A percentile compares a stretch with the other conserved stretches of the same genome.
phyloP scores from a whole-genome alignment of 2,329 filamentous ascomycete species.

The Aschersonia sp. region DNA sequence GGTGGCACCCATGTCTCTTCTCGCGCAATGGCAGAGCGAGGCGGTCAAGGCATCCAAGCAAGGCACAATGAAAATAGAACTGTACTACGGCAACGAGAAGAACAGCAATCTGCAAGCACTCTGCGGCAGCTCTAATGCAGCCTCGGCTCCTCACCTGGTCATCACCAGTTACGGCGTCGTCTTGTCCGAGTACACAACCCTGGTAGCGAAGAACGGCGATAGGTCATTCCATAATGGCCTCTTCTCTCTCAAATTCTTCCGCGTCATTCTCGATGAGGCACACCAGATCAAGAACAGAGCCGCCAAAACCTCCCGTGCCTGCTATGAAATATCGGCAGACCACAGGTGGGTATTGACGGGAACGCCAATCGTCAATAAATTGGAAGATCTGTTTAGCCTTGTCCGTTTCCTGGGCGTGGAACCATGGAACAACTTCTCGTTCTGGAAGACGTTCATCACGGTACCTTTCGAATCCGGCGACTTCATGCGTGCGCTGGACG shows the following conservation, averaged over 20 bases:
- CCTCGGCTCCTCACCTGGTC: constrained; percentile 72
- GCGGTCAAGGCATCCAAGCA: constrained; percentile 78
- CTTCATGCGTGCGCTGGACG: constrained; percentile 83
- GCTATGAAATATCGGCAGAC: constrained; percentile 72
- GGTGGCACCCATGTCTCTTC: constrained; percentile 88
- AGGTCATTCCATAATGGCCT: constrained; percentile 54
- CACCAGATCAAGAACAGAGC: constrained; percentile 84
- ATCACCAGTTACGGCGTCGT: constrained; percentile 92
- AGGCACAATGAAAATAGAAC: constrained; percentile 67
- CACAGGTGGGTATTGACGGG: constrained; percentile 92
- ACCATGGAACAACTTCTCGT: constrained; percentile 97
- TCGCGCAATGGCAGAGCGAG: constrained; percentile 97
- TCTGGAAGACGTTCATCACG: constrained; percentile 98
- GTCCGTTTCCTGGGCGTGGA: constrained; percentile 88
- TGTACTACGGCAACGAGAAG: constrained; percentile 91
- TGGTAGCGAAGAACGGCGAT: constrained; percentile 52
- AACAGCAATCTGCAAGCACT: constrained; percentile 61
- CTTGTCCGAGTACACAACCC: constrained; percentile 68
- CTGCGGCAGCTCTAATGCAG: constrained; percentile 60
- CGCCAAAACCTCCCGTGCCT: constrained; percentile 89
- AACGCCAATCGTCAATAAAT: constrained; percentile 89
- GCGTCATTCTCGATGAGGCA: constrained; percentile 88
- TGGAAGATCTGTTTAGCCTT: constrained; percentile 89
- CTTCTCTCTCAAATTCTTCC: constrained; percentile 89
- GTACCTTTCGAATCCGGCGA: constrained; percentile 93